A percentile compares a stretch with the other conserved stretches of the same genome.
Conservation (phyloP, 2,329 filamentous ascomycete genomes). For the Blumeria graminis region DNA sequence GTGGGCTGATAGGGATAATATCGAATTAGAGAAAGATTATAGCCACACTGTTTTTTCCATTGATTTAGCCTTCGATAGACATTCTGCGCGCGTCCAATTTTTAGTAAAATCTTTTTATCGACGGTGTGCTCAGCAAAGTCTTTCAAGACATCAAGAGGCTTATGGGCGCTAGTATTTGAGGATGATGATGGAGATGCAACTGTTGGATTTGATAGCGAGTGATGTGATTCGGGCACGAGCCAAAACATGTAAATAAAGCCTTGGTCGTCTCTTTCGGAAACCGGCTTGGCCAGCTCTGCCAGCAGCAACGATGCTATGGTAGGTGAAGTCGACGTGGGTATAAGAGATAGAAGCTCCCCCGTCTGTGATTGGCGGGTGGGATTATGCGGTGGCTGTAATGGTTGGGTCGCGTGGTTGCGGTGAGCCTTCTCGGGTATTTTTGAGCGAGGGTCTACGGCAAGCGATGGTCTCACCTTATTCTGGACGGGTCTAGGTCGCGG, state of each 20-base stretch:
- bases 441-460: slow-evolving; percentile 5
- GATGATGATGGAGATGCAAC: slow-evolving; percentile 31
- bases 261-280: slow-evolving; percentile 50
- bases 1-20: slow-evolving; percentile 58
- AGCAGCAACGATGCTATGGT: slow-evolving; percentile 46
- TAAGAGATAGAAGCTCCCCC: slow-evolving; percentile 34
- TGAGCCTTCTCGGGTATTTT: slow-evolving; percentile 2
- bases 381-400: slow-evolving; percentile 6
- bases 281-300: slow-evolving; percentile 50
- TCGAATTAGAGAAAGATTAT: slow-evolving; percentile 64
- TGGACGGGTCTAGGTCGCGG: slow-evolving; percentile 9
- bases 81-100: slow-evolving; percentile 48
- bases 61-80: slow-evolving; percentile 79
- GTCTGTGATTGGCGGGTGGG: slow-evolving; percentile 14
- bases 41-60: slow-evolving; percentile 82
- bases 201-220: slow-evolving; percentile 28
- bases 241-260: slow-evolving; percentile 99
- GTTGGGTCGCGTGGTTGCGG: not conserved
- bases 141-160: slow-evolving; percentile 30
- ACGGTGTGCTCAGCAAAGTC: slow-evolving; percentile 20
- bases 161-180: slow-evolving; percentile 15
- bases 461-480: slow-evolving; percentile 4
- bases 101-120: slow-evolving; percentile 39
- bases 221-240: slow-evolving; percentile 45
- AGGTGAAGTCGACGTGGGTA: slow-evolving; percentile 42